Base-by-base conservation (phyloP, 352 stramenopile genomes). In the Thalassiosira hispida region DNA sequence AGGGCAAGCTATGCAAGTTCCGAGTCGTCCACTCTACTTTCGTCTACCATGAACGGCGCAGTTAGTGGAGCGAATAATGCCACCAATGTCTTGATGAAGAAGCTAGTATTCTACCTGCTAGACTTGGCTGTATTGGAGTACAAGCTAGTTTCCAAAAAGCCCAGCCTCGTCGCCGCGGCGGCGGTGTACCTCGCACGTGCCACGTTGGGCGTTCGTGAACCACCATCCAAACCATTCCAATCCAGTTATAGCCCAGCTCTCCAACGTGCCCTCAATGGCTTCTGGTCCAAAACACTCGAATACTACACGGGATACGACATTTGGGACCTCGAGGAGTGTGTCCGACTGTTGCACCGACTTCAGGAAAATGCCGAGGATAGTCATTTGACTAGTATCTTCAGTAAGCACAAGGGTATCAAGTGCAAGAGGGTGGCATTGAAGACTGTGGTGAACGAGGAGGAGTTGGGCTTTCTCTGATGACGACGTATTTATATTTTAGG, bases 231-330 rank as follows among this genome's bases (percentile, higher is more conserved):
- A n/a, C n/a, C n/a, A n/a, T n/a, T n/a, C n/a, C n/a, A n/a, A n/a
- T n/a, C n/a, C n/a, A n/a, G n/a, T n/a, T n/a, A n/a, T n/a, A n/a
- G n/a, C n/a, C 23, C 60, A 56, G 51, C 60, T 53, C 35, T 25
- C 20, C 47, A 44, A 18, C 53, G 20, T 18, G 35, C 8, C 29
- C 31, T 57, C 44, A 49, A 61, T 23, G 51, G 47, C 25, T 79
- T 61, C 20, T 95, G 88, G 87, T 88, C 79, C n/a, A 73, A 71
- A 56, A 91, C 88, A 16, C 74, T 92, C 0, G 49, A 92, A 62
- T 62, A 92, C 53, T 93, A 93, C 61, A 94, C 90, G 0, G 89
- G 89, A 42, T 94, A 94, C 73, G 67, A 64, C 12, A 56, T 70
- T 27, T 72, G 73, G 35, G 81, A 90, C 44, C 64, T 95, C 3